Evolutionary conservation across 225 moss, liverwort and hornwort genomes (phyloP), one percentile per base, ranked within the genome.

Genomic region (Climacium dendroides): DNA sequence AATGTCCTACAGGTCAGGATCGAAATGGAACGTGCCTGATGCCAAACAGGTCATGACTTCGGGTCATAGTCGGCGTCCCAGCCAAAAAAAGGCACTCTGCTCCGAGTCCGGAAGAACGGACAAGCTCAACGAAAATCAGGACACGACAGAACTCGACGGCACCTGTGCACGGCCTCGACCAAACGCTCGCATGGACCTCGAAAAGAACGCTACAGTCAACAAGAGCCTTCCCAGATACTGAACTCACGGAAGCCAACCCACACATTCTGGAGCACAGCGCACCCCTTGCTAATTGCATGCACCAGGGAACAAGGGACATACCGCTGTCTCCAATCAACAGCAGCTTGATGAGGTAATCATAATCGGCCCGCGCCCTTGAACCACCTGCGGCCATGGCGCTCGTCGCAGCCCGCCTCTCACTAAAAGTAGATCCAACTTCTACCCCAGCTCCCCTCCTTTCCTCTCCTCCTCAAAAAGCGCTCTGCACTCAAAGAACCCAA

Each of bases 331-430:
- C 98, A 85, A 98, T 98, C 89, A 98, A 88, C 64, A 98, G 94
- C 85, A 98, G 94, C 95, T 98, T 98, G 94, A 98, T 96, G 85
- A 98, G 98, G 78, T 98, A 98, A 91, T 98, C 98, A 78, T 98
- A 98, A 95, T 98, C 98, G 82, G 96, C 98, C 89, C 98, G 95
- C 80, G 95, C 94, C 93, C 98, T 94, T 76, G 96, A 93, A 93
- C 96, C 96, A 80, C 96, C 98, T 84, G 98, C 90, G 88, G 98
- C 96, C 98, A 98, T 98, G 88, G 82, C 82, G 83, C 89, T 78
- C 70, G 64, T 61, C 64, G 86, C 86, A 91, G 78, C 53, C 67
- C 69, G 60, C 34, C 83, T 24, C 85, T 74, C 73, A 72, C 43
- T 43, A 77, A 52, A 75, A 81, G 82, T 13, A 90, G 88, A 90